A percentile compares a stretch with the other conserved stretches of the same genome.
Evolutionary conservation across 1,284 basidiomycete species (phyloP).

Genomic region (Malassezia japonica): DNA sequence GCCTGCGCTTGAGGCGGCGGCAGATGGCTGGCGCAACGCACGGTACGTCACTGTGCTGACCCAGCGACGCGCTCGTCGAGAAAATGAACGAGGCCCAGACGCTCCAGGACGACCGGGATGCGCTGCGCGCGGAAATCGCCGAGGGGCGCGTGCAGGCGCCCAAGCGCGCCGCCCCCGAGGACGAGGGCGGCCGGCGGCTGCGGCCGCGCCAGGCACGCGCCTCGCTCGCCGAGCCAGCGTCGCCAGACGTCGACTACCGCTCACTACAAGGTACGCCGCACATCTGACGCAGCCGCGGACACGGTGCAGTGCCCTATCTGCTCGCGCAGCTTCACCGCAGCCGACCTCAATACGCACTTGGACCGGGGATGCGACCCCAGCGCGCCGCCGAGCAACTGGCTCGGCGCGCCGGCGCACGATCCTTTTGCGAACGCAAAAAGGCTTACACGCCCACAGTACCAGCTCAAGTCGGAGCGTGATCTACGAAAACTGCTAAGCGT

Average conservation of each 20-base stretch:
- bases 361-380: conserved; percentile 30
- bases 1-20: conserved; percentile 31
- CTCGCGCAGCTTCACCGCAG: conserved; percentile 26
- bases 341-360: conserved; percentile 34
- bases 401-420: conserved; percentile 17
- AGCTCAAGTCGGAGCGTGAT: conserved; percentile 27
- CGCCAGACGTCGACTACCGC: too few relatives aligned
- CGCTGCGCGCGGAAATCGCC: background rate
- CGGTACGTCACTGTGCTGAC: conserved; percentile 5
- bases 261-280: background rate
- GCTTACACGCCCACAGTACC: conserved; percentile 35
- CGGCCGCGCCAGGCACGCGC: conserved; percentile 1
- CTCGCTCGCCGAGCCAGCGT: too few relatives aligned
- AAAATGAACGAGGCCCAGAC: background rate
- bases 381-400: too few relatives aligned
- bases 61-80: background rate
- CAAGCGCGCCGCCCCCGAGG: background rate
- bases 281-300: conserved; percentile 13
- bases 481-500: conserved; percentile 31
- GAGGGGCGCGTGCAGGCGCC: background rate
- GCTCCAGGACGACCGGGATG: background rate
- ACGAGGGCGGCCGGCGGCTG: background rate
- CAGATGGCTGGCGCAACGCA: conserved; percentile 30
- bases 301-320: conserved; percentile 37
- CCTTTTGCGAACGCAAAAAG: conserved; percentile 18